Conservation (phyloP, 2,329 filamentous ascomycete genomes). For the Pyrenochaeta sp. region DNA sequence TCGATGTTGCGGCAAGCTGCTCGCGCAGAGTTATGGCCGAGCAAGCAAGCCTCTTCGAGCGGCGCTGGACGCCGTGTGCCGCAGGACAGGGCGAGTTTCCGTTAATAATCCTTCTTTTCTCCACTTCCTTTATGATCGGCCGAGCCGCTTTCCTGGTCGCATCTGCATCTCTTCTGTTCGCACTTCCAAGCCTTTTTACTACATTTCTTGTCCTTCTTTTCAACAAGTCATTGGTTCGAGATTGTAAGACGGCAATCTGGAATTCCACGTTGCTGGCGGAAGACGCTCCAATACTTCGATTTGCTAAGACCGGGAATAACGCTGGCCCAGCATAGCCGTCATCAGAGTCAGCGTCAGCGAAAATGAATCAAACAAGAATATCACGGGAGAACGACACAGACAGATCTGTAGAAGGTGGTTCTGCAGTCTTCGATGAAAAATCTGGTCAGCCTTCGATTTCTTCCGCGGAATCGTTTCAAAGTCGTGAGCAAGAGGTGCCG, state of each 20-base stretch:
- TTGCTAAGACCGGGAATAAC: neutral
- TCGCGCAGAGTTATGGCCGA: constrained; percentile 3
- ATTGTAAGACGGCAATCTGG: too few species aligned
- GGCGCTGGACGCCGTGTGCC: constrained; percentile 1
- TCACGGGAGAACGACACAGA: constrained; percentile 5
- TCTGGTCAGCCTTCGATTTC: constrained; percentile 17
- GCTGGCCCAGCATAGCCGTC: neutral
- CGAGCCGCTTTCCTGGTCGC: neutral
- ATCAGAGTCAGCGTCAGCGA: neutral
- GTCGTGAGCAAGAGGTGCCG: constrained; percentile 9
- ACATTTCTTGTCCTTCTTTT: neutral
- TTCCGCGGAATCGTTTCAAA: constrained; percentile 20
- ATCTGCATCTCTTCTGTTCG: neutral
- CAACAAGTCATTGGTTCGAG: too few species aligned
- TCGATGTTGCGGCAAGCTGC: constrained; percentile 1
- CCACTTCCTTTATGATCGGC: constrained; percentile 1
- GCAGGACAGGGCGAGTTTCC: neutral
- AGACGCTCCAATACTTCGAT: too few species aligned
- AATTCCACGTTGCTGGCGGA: too few species aligned
- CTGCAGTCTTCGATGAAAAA: constrained; percentile 26
- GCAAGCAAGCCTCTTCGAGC: constrained; percentile 4
- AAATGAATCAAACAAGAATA: neutral
- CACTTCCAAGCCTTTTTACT: neutral
- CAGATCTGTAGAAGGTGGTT: neutral
- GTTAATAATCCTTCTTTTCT: neutral